Conservation (phyloP, 2,329 filamentous ascomycete species). For the Venturia oleaginea region DNA sequence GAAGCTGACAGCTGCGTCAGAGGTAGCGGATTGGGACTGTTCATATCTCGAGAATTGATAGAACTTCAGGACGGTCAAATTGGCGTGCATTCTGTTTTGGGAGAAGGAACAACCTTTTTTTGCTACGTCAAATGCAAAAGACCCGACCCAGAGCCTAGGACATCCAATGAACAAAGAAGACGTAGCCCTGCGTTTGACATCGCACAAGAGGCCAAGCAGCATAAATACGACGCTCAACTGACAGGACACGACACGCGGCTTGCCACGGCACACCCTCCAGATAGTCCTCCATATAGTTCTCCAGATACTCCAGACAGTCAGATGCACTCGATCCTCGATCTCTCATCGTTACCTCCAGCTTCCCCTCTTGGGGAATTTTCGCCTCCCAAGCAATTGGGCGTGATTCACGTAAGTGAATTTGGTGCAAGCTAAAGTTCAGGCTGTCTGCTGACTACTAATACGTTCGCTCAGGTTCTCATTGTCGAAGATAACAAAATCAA, state of each 20-base stretch:
- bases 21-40: conserved; percentile 51
- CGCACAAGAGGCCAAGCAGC: neutral
- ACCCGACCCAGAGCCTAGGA: neutral
- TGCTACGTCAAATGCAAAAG: conserved; percentile 51
- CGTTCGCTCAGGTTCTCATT: conserved; percentile 6
- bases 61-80: conserved; percentile 63
- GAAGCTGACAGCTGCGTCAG: neutral
- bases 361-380: neutral
- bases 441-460: neutral
- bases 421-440: neutral
- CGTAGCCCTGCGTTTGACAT: neutral
- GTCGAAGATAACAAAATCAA: conserved; percentile 31
- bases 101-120: conserved; percentile 53
- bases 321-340: neutral
- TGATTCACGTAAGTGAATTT: neutral
- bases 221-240: neutral
- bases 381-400: neutral
- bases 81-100: conserved; percentile 50
- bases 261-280: neutral
- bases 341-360: neutral
- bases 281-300: neutral
- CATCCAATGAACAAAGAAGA: neutral
- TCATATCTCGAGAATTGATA: conserved; percentile 58
- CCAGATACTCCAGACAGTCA: neutral
- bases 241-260: neutral